Evolutionary conservation across 164 flowering plant genomes (phyloP).

Genomic region (Tetrastigma voinierianum): DNA sequence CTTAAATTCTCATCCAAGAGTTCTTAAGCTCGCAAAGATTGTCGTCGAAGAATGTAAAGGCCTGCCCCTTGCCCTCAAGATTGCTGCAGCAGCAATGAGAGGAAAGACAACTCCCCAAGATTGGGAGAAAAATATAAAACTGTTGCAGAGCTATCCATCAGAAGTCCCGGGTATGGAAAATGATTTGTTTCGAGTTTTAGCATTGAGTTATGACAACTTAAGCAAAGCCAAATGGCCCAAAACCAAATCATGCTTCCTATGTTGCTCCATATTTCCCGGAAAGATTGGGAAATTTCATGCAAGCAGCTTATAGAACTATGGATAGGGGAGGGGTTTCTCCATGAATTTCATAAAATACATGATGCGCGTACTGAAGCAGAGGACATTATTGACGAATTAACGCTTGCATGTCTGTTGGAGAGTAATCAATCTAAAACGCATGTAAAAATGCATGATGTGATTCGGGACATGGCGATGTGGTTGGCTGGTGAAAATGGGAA

Average conservation of each 20-base stretch:
- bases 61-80: constrained; percentile 18
- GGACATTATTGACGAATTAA: constrained; percentile 1
- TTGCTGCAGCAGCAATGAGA: constrained; percentile 12
- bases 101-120: constrained; percentile 11
- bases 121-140: constrained; percentile 7
- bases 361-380: constrained; percentile 4
- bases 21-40: background rate
- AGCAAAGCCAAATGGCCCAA: background rate
- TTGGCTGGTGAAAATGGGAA: background rate
- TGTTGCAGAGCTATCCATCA: background rate
- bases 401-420: constrained; percentile 5
- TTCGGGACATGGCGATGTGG: constrained; percentile 17
- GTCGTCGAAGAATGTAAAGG: constrained; percentile 13
- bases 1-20: constrained; percentile 8
- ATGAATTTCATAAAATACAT: background rate
- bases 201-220: constrained; percentile 15
- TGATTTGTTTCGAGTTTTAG: background rate
- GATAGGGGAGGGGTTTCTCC: constrained; percentile 18
- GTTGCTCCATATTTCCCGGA: constrained; percentile 15
- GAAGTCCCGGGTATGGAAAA: constrained; percentile 10
- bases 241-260: constrained; percentile 7
- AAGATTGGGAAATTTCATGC: background rate
- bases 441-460: constrained; percentile 17
- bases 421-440: no score
- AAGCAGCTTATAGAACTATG: constrained; percentile 7